Evolutionary conservation across 306 rosid genomes (phyloP).

Genomic region (Alnus rubra): DNA sequence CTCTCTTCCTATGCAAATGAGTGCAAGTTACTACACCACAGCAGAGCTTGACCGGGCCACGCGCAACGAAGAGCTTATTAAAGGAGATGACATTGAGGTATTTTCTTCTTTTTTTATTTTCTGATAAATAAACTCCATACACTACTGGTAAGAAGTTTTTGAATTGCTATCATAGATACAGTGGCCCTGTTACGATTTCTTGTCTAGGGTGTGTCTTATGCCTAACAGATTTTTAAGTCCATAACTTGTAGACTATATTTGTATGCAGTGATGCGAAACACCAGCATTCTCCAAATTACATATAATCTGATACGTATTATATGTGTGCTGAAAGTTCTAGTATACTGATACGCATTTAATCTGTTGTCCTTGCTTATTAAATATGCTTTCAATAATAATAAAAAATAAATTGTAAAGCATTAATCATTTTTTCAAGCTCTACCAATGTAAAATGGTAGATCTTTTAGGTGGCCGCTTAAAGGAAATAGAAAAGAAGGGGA

Average conservation of each 20-base stretch:
- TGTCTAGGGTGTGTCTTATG: neutral
- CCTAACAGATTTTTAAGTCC: neutral
- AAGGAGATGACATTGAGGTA: conserved; percentile 92
- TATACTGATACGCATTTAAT: neutral
- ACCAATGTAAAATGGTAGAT: neutral
- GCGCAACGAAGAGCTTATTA: conserved; percentile 64
- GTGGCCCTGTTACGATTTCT: no score
- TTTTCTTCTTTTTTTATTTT: neutral
- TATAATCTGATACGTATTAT: neutral
- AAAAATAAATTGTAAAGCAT: no score
- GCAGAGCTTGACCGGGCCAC: conserved; percentile 74
- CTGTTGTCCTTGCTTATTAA: neutral
- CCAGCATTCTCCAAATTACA: neutral
- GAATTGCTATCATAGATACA: neutral
- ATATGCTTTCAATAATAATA: neutral
- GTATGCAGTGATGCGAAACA: neutral
- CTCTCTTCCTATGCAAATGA: conserved; percentile 92
- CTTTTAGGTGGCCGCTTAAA: neutral
- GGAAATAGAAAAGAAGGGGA: neutral
- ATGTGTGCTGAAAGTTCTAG: neutral
- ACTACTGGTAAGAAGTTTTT: neutral
- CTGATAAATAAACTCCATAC: conserved; percentile 6
- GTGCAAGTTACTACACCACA: conserved; percentile 81
- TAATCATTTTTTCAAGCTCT: neutral
- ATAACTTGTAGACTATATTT: neutral